A percentile compares a stretch with the other conserved stretches of the same genome.
These are phyloP conservation scores for Haplosporangium sp. DNA, from an alignment of 371 early-diverging fungal species.

Conservation along the genomic window DNA sequence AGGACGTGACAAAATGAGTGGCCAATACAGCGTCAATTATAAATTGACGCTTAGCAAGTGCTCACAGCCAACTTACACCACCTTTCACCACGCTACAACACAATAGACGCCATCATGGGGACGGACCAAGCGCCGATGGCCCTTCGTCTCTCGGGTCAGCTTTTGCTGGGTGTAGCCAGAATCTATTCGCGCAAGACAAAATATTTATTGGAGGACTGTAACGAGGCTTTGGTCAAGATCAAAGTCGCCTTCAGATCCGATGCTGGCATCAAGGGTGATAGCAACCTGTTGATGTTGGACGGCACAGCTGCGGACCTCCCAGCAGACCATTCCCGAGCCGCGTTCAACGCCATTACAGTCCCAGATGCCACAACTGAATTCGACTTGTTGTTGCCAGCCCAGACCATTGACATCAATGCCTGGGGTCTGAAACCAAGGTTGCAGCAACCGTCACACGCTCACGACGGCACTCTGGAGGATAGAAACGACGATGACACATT, in stretches of 20 bases:
- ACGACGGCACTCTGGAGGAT: conserved; percentile 67
- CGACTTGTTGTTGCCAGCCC: conserved; percentile 88
- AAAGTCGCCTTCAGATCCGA: conserved; percentile 72
- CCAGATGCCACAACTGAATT: conserved; percentile 90
- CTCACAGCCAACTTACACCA: background rate
- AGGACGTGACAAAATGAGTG: no score
- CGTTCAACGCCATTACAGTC: conserved; percentile 86
- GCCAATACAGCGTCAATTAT: no score
- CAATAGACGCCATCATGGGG: conserved; percentile 84
- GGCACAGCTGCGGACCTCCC: conserved; percentile 92
- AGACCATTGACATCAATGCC: conserved; percentile 65
- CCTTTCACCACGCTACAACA: background rate
- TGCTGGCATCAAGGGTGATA: conserved; percentile 20
- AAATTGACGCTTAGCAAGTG: no score
- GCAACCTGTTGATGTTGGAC: conserved; percentile 47
- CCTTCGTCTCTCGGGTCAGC: conserved; percentile 95
- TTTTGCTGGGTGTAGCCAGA: conserved; percentile 95
- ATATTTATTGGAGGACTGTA: conserved; percentile 97
- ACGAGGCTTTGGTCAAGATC: conserved; percentile 94
- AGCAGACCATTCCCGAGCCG: conserved; percentile 78
- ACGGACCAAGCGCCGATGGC: conserved; percentile 88
- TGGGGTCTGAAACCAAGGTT: conserved; percentile 44
- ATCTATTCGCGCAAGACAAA: conserved; percentile 97
- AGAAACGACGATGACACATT: conserved; percentile 41
- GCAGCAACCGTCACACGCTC: conserved; percentile 60